Base-by-base conservation (phyloP, 2,329 filamentous ascomycete species). In the Cryphonectria naterciae region DNA sequence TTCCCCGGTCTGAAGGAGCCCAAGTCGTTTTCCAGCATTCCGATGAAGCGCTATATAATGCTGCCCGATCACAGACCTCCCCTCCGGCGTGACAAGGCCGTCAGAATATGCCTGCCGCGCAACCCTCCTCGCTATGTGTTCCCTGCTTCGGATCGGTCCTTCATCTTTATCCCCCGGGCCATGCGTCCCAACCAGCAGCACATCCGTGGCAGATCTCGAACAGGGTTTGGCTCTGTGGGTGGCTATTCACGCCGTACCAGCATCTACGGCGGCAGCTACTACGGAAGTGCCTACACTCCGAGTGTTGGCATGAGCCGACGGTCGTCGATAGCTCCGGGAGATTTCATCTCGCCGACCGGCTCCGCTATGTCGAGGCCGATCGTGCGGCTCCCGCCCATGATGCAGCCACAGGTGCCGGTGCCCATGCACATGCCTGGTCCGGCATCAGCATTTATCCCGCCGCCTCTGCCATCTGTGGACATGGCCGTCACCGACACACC, bases 121-220 rank as follows among this genome's bases (percentile, higher is more conserved):
- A 88, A 92, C 74, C 85, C 89, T 17, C 93, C 94, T 49, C 90
- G 93, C 73, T 98, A 98, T 80, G 95, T 98, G 72, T 97, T 96
- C 81, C 96, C 96, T 7, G 92, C 94, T 2, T 86, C 89, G 63
- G 95, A 98, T 77, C 87, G 96, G 74, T 98, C 96, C 0, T 99
- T 99, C 80, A 97, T 98, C 77, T 99, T 99, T 82, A 99, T 99
- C 72, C 96, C 96, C 17, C 89, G 96, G 75, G 95, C 95, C 15
- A 88, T 98, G 83, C 90, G 96, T 75, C 96, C 96, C 19, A 98
- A 97, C 79, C 94, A 97, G 79, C 93, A 97, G 83, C 89, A 90
- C 41, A 89, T 91, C 67, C 87, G 92, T 69, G 92, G 92, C 72
- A 92, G 93, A 77, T 90, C 93, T 52, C 88, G 91, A 71, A 92